Base-by-base conservation (phyloP, 2,329 filamentous ascomycete genomes). In the Fusarium abutilonis region DNA sequence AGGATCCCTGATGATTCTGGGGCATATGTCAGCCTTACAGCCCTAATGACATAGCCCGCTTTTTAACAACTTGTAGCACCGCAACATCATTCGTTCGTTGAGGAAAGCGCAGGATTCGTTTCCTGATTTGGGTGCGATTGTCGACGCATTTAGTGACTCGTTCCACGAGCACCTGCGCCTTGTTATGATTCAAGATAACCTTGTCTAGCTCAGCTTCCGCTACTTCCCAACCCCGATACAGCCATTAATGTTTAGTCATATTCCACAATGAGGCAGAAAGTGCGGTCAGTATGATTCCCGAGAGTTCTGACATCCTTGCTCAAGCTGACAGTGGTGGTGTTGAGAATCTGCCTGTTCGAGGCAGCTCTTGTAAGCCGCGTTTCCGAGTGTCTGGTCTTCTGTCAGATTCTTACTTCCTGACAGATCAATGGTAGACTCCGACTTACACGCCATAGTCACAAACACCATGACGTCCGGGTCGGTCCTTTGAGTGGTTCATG, bases 1-100 rank as follows among this genome's bases (percentile, higher is more conserved):
- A 32, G 62, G 48, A 63, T 63, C 50, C 62, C 35, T 55, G 56
- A 64, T 65, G 56, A 64, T 65, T 64, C 62, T 34, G 62, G 62
- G 62, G 52, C 66, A 52, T 57, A 63, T 60, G 66, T 69, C 67
- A 70, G 67, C 67, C 67, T 68, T 70, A 70, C 65, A 70, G 67
- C 67, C 67, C 65, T 70, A 70, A 53, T 50, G 43, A 52, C 54
- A 58, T 51, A 56, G 49, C 56, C 56, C 49, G 14, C 40, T 32
- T 38, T 28, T 51, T 49, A 26, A 35, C 26, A 32, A 54, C 42
- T 35, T 61, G 40, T 31, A 52, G 43, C 48, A 57, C 53, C 32
- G 52, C 48, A 42, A 40, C 35, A 42, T 58, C 38, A 52, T 64
- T 66, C 49, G 59, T 44, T 59, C 32, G 26, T 51, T 32, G 23